phyloP scores from a whole-genome alignment of 345 rosid genomes.

The Arabidopsis thaliana region TAIR10.1 NC_003076.8:19381001-19381500 shows the following conservation, averaged over 20 bases:
- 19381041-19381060: constrained; percentile 19
- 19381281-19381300: neutral
- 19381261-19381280: constrained; percentile 13
- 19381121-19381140: constrained; percentile 34
- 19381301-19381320: neutral
- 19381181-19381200: neutral
- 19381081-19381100: constrained; percentile 18
- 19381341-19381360: neutral
- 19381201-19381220: neutral
- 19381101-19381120: constrained; percentile 7
- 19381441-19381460: too few relatives aligned
- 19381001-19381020: constrained; percentile 5
- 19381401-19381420: too few relatives aligned
- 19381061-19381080: constrained; percentile 34
- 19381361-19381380: too few relatives aligned
- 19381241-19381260: constrained; percentile 13
- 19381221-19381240: neutral
- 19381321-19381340: neutral
- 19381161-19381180: neutral
- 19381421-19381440: too few relatives aligned
- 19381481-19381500: neutral
- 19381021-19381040: constrained; percentile 12
- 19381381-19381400: too few relatives aligned
- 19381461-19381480: too few relatives aligned
- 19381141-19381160: neutral